Evolutionary conservation across 345 rosid species (phyloP).

Genomic region (Viola odorata): DNA sequence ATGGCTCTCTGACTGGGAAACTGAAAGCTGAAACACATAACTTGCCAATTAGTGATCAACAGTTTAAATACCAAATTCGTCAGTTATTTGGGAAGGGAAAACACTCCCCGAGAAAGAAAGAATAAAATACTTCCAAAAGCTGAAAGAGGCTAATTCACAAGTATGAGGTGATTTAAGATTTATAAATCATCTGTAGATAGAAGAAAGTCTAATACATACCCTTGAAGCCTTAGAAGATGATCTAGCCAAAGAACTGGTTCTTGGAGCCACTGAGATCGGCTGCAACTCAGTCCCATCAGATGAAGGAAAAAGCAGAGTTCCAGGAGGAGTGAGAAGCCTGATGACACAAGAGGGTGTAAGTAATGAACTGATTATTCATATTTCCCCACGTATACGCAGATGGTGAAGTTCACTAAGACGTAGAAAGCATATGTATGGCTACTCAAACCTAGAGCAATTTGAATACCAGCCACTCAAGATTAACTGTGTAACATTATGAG

Average conservation of each 20-base stretch:
- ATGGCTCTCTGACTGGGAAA: slow-evolving; percentile 73
- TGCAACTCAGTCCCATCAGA: slow-evolving; percentile 57
- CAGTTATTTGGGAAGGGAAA: no score
- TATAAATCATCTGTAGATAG: neutral
- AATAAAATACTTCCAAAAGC: neutral
- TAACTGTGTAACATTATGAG: no score
- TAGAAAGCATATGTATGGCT: no score
- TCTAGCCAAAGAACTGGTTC: slow-evolving; percentile 50
- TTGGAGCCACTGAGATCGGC: slow-evolving; percentile 45
- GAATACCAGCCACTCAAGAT: no score
- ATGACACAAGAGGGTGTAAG: slow-evolving; percentile 10
- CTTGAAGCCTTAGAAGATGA: slow-evolving; percentile 75
- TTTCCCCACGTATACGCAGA: neutral
- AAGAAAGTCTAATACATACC: slow-evolving; percentile 37
- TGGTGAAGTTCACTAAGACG: no score
- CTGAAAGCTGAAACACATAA: slow-evolving; percentile 59
- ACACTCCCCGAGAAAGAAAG: neutral
- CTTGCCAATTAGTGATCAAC: neutral
- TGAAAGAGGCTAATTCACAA: neutral
- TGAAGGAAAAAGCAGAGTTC: slow-evolving; percentile 78
- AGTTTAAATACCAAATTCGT: neutral
- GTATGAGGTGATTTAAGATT: neutral
- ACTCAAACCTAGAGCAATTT: neutral
- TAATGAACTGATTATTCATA: neutral
- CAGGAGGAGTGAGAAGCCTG: slow-evolving; percentile 99